These are phyloP conservation scores for Diaporthe batatas DNA, from an alignment of 2,329 filamentous ascomycete species.

Conservation along the genomic window DNA sequence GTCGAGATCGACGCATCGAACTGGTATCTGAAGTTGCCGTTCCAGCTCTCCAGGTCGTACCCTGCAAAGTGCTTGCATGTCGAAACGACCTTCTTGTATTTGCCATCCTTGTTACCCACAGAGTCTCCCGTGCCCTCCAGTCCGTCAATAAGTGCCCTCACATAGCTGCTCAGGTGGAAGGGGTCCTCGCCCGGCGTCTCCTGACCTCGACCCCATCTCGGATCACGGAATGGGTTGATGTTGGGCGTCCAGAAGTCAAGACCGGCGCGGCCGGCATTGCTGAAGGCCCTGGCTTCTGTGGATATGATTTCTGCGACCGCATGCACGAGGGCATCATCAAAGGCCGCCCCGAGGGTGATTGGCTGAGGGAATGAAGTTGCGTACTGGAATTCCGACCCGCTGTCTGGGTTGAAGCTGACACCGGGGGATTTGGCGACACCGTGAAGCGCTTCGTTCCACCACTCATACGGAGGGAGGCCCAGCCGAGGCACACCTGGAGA, in stretches of 20 bases:
- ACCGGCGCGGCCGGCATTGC: slow-evolving; percentile 68
- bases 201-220: slow-evolving; percentile 72
- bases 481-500: slow-evolving; percentile 65
- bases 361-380: slow-evolving; percentile 77
- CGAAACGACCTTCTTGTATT: slow-evolving; percentile 57
- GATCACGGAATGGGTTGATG: slow-evolving; percentile 75
- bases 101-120: slow-evolving; percentile 1
- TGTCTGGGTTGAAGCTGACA: slow-evolving; percentile 52
- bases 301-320: slow-evolving; percentile 63
- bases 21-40: slow-evolving; percentile 46
- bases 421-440: slow-evolving; percentile 69
- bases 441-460: slow-evolving; percentile 74
- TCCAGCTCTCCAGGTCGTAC: slow-evolving; percentile 64
- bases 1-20: slow-evolving; percentile 51
- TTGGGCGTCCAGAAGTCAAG: slow-evolving; percentile 76
- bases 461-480: slow-evolving; percentile 70
- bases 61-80: slow-evolving; percentile 73
- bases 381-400: slow-evolving; percentile 65
- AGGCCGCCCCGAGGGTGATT: slow-evolving; percentile 72
- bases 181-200: slow-evolving; percentile 63
- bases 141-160: slow-evolving; percentile 46
- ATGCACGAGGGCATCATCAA: slow-evolving; percentile 73
- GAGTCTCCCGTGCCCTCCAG: slow-evolving; percentile 45
- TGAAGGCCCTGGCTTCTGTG: slow-evolving; percentile 75
- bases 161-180: slow-evolving; percentile 46